Evolutionary conservation across 257 asterid species (phyloP), one percentile per base, ranked within the genome.

Genomic region (Ajuga chamaepitys): DNA sequence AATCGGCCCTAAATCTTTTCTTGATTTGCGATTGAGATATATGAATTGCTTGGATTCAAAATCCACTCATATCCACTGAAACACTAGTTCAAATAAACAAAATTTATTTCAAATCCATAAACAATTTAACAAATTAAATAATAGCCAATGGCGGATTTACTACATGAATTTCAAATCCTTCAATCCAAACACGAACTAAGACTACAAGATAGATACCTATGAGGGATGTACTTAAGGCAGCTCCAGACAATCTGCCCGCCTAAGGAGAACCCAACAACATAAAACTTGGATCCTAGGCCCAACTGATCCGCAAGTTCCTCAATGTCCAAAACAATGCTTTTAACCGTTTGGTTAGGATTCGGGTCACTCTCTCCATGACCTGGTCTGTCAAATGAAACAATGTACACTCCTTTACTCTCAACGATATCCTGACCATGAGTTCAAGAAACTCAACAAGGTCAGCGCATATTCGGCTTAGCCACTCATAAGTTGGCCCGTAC

Each of bases 311-410:
- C 96, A 56, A 88, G 87, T 77, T 88, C 88, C 67, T 88, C 91
- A 32, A 91, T 70, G 40, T 91, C 98, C 7, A 67, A 71, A n/a
- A 94, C 88, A 51, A 70, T 59, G 73, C 84, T 81, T 72, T 75
- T 73, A 18, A 80, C 41, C 3, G 89, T 84, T 68, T 57, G 74
- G 9, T 64, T 72, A 7, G 91, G 91, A 55, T 88, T 47, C 40
- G 96, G 96, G 70, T 88, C 96, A 59, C 98, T 91, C 81, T 91
- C 91, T 35, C 95, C 96, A 78, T 91, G 85, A 70, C 98, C 98
- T 34, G 96, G 88, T 63, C 94, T 84, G 51, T 91, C 98, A 35
- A 88, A 84, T 9, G 96, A 83, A 46, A 88, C 94, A 26, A 86
- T 66, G 75, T 88, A 82, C 32, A 91, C 68, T 59, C 91, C 85